These are phyloP conservation scores for Corymbia citriodora DNA, from an alignment of 441 rosid genomes.

Conservation along the genomic window DNA sequence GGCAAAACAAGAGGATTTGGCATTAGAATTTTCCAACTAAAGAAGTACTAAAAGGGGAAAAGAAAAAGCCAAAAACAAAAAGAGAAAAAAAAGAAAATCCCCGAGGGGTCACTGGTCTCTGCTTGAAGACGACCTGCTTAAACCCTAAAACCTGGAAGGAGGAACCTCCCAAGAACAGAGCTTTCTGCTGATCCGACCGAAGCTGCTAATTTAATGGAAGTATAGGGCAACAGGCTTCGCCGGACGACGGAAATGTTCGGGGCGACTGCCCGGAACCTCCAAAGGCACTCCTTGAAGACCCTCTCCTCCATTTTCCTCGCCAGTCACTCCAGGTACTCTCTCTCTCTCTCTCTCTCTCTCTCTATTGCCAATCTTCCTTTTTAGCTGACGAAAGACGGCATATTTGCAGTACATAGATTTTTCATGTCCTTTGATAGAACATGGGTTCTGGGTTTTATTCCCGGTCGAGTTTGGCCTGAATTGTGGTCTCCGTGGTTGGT, in stretches of 20 bases:
- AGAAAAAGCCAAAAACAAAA: not conserved
- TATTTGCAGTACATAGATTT: not conserved
- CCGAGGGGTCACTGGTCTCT: not conserved
- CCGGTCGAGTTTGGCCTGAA: not conserved
- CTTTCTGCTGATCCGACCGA: not conserved
- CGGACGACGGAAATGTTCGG: constrained; percentile 42
- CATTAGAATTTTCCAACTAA: not conserved
- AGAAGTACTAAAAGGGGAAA: not conserved
- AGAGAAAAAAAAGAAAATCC: not conserved
- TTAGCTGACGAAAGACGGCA: not conserved
- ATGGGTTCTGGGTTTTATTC: not conserved
- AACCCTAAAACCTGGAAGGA: not conserved
- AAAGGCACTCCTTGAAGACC: constrained; percentile 28
- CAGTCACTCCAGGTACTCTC: constrained; percentile 36
- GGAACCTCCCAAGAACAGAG: not conserved
- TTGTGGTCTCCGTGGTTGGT: not conserved
- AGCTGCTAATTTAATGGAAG: not conserved
- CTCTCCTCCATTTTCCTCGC: constrained; percentile 44
- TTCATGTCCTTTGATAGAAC: not conserved
- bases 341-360: not conserved
- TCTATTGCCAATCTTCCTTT: not conserved
- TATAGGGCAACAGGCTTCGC: not conserved
- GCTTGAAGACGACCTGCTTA: not conserved
- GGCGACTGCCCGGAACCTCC: constrained; percentile 44
- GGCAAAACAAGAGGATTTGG: not conserved